A percentile compares a stretch with the other conserved stretches of the same genome.
phyloP scores from a whole-genome alignment of 495 filamentous ascomycete species.

The Daldinia loculata region DNA sequence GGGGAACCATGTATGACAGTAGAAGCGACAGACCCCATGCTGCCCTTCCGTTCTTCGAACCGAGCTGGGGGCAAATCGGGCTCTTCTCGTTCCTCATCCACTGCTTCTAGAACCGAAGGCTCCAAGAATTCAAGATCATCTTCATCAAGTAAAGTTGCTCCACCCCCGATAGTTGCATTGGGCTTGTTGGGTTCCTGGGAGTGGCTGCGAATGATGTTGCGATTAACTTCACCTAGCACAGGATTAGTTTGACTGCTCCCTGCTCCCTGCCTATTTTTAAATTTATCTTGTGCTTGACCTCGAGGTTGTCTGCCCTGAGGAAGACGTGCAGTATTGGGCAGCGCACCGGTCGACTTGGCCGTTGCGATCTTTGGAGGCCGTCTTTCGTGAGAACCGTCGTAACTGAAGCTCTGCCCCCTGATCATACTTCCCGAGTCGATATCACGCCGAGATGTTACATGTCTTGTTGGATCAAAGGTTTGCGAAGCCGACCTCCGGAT shows the following conservation, averaged over 20 bases:
- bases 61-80: constrained; percentile 44
- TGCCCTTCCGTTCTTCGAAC: constrained; percentile 38
- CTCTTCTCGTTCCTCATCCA: constrained; percentile 46
- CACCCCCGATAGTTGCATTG: background rate
- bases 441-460: constrained; percentile 7
- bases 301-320: constrained; percentile 8
- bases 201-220: constrained; percentile 36
- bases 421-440: background rate
- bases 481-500: constrained; percentile 3
- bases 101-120: constrained; percentile 47
- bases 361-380: background rate
- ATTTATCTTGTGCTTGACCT: constrained; percentile 18
- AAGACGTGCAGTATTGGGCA: constrained; percentile 8
- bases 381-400: constrained; percentile 23
- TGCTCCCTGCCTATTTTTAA: constrained; percentile 12
- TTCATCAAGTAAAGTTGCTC: constrained; percentile 50
- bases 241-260: constrained; percentile 1
- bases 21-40: constrained; percentile 52
- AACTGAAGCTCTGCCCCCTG: constrained; percentile 15
- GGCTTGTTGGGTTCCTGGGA: constrained; percentile 29
- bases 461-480: constrained; percentile 13
- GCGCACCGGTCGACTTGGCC: constrained; percentile 1
- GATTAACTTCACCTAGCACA: constrained; percentile 38
- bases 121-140: constrained; percentile 59
- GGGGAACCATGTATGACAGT: constrained; percentile 50